phyloP scores from a whole-genome alignment of 2,329 filamentous ascomycete species.

The Botryotinia calthae region DNA sequence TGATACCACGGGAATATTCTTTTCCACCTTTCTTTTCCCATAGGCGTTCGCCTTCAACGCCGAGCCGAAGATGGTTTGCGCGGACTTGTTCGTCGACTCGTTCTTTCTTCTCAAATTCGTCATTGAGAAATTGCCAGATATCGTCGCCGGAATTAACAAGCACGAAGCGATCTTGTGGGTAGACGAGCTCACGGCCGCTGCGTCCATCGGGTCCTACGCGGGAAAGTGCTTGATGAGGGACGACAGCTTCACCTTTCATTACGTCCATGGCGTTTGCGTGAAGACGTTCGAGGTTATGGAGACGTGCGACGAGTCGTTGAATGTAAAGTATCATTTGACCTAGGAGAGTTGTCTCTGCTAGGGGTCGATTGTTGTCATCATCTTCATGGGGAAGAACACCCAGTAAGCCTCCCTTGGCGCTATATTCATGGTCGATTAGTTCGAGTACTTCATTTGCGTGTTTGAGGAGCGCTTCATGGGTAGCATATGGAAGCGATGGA shows the following conservation, averaged over 20 bases:
- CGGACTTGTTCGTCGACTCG: conserved; percentile 42
- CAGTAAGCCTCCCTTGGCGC: conserved; percentile 54
- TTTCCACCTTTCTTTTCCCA: conserved; percentile 26
- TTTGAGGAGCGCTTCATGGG: conserved; percentile 45
- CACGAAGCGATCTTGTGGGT: conserved; percentile 55
- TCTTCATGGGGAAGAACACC: conserved; percentile 50
- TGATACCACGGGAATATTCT: conserved; percentile 42
- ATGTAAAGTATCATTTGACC: conserved; percentile 57
- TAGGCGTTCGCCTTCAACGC: conserved; percentile 44
- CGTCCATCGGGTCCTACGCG: conserved; percentile 52
- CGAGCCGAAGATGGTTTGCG: conserved; percentile 40
- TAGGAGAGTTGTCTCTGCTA: conserved; percentile 51
- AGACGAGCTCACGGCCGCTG: conserved; percentile 48
- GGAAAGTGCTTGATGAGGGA: conserved; percentile 53
- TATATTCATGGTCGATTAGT: conserved; percentile 58
- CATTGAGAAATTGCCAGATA: conserved; percentile 48
- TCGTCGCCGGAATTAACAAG: conserved; percentile 55
- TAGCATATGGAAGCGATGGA: conserved; percentile 32
- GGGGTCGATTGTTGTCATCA: conserved; percentile 41
- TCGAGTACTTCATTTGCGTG: conserved; percentile 61
- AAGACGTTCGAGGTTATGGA: conserved; percentile 56
- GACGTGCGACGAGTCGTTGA: conserved; percentile 52
- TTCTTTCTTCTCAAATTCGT: conserved; percentile 42
- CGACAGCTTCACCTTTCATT: conserved; percentile 49
- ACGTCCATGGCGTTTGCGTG: conserved; percentile 52